These are phyloP conservation scores for Delonix regia DNA, from an alignment of 306 rosid species.

Conservation along the genomic window DNA sequence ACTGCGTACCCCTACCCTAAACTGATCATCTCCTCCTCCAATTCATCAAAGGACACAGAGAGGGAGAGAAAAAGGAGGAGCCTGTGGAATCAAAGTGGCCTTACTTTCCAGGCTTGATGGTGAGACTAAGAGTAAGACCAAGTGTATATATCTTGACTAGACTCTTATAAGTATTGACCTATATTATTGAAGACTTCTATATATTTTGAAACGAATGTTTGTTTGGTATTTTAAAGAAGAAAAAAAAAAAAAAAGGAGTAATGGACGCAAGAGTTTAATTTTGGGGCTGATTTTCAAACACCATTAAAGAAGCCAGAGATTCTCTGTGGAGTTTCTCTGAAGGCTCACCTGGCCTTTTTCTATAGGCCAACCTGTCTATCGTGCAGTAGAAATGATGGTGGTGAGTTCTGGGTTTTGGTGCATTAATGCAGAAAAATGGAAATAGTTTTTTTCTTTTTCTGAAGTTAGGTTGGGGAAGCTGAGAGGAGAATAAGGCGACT, in stretches of 20 bases:
- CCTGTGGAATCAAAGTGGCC: no score
- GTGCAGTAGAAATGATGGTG: not conserved
- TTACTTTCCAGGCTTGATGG: not conserved
- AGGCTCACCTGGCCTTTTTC: not conserved
- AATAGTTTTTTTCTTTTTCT: not conserved
- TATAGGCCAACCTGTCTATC: not conserved
- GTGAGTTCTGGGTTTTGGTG: slow-evolving; percentile 42
- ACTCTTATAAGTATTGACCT: slow-evolving; percentile 19
- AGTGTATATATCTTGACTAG: not conserved
- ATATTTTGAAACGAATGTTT: slow-evolving; percentile 48
- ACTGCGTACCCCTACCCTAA: no score
- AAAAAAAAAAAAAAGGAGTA: slow-evolving; percentile 22
- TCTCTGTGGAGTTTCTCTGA: not conserved
- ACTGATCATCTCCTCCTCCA: not conserved
- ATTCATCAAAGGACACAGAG: not conserved
- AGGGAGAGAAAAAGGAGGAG: not conserved
- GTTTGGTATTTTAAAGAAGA: slow-evolving; percentile 29
- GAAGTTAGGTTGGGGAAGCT: slow-evolving; percentile 35
- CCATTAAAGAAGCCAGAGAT: not conserved
- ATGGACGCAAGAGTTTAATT: not conserved
- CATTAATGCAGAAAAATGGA: slow-evolving; percentile 1
- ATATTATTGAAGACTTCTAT: slow-evolving; percentile 20
- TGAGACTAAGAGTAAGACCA: not conserved
- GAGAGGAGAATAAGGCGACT: slow-evolving; percentile 60
- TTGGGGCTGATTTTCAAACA: not conserved